These are phyloP conservation scores for Niebla homalea DNA, from an alignment of 495 filamentous ascomycete genomes.

Conservation along the genomic window DNA sequence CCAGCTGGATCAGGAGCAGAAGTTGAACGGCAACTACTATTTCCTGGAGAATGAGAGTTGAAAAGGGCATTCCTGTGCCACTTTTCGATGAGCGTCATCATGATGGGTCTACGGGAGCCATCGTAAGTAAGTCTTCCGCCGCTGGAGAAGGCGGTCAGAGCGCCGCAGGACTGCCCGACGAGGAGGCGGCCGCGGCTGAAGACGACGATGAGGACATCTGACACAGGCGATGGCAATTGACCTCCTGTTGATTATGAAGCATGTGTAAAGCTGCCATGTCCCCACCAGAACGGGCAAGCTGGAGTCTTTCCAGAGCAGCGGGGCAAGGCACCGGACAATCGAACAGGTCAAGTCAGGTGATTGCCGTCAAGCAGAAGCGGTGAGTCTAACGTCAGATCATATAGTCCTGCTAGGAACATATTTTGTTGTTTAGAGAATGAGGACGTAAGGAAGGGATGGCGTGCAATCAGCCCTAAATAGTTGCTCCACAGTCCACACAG, in stretches of 20 bases:
- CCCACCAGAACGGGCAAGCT: too few relatives aligned
- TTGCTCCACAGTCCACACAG: too few relatives aligned
- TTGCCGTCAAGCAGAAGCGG: constrained; percentile 17
- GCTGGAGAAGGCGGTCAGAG: constrained; percentile 32
- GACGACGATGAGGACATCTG: constrained; percentile 41
- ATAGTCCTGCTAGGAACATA: too few relatives aligned
- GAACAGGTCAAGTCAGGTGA: constrained; percentile 35
- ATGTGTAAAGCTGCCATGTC: too few relatives aligned
- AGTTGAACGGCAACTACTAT: constrained; percentile 87
- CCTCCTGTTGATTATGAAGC: constrained; percentile 23
- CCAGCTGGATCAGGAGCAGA: constrained; percentile 96
- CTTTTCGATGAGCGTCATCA: constrained; percentile 31
- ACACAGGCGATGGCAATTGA: constrained; percentile 25
- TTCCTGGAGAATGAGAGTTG: constrained; percentile 86
- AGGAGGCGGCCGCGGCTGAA: constrained; percentile 31
- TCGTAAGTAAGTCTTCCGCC: constrained; percentile 21
- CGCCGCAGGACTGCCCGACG: constrained; percentile 25
- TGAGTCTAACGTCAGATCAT: too few relatives aligned
- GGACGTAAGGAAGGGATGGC: too few relatives aligned
- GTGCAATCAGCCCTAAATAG: too few relatives aligned
- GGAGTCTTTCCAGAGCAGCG: too few relatives aligned
- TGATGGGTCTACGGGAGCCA: constrained; percentile 24
- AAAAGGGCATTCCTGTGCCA: constrained; percentile 44
- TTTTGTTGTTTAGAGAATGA: too few relatives aligned
- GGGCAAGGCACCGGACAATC: not conserved